These are phyloP conservation scores for Candida chilensis DNA, from an alignment of 805 yeast genomes.

Conservation along the genomic window DNA sequence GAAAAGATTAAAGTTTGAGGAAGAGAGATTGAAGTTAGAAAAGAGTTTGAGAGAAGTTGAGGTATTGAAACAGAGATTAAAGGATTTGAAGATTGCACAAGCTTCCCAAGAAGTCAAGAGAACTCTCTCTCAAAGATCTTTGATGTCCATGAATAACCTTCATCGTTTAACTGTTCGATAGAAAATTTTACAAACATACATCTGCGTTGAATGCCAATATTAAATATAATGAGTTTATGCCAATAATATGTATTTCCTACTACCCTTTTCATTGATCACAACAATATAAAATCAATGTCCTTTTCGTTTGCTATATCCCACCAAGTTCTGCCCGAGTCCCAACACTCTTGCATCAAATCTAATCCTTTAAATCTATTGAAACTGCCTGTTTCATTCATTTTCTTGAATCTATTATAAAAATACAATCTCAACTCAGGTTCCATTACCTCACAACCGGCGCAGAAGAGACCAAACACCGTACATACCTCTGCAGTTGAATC, in stretches of 20 bases:
- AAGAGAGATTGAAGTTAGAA: slow-evolving; percentile 67
- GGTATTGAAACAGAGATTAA: slow-evolving; percentile 53
- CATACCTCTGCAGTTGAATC: slow-evolving; percentile 46
- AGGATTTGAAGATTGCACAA: slow-evolving; percentile 49
- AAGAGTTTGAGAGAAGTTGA: slow-evolving; percentile 64
- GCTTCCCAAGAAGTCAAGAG: slow-evolving; percentile 24
- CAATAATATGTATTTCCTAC: neutral
- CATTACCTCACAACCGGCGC: slow-evolving; percentile 50
- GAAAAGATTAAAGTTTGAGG: slow-evolving; percentile 64
- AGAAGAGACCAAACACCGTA: slow-evolving; percentile 43
- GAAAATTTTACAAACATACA: neutral
- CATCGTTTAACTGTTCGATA: neutral
- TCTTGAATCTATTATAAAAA: slow-evolving; percentile 26
- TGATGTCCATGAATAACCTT: neutral
- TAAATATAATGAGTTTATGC: neutral
- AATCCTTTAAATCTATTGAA: slow-evolving; percentile 34
- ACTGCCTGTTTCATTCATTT: slow-evolving; percentile 31
- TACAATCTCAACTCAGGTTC: slow-evolving; percentile 22
- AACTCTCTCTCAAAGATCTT: neutral
- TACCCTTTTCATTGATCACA: slow-evolving; percentile 13
- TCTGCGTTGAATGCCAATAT: neutral
- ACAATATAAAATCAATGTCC: slow-evolving; percentile 33
- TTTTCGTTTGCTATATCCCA: slow-evolving; percentile 29
- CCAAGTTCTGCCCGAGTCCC: slow-evolving; percentile 49
- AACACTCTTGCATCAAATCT: slow-evolving; percentile 39